Evolutionary conservation across 2,329 filamentous ascomycete genomes (phyloP).

Genomic region (Penicillium brevicompactum): DNA sequence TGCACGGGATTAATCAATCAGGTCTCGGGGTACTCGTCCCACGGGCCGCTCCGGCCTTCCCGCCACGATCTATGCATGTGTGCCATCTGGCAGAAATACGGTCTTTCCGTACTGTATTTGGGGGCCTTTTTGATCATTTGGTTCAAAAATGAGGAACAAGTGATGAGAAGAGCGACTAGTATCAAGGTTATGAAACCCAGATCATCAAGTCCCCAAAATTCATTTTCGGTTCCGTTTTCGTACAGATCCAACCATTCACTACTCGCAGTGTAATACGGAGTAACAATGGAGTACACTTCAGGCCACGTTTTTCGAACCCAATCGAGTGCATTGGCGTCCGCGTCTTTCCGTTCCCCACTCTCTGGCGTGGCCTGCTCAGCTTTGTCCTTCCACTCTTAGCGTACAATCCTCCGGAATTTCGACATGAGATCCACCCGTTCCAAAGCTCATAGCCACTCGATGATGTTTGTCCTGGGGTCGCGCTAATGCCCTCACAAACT

Average conservation of each 20-base stretch:
- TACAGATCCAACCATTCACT: background rate
- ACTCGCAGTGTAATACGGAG: conserved; percentile 1
- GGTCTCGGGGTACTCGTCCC: conserved; percentile 28
- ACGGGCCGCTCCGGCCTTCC: conserved; percentile 33
- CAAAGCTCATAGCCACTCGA: conserved; percentile 27
- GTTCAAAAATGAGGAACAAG: background rate
- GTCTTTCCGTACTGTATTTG: background rate
- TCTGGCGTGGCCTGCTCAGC: conserved; percentile 22
- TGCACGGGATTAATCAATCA: conserved; percentile 15
- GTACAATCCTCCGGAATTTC: conserved; percentile 8
- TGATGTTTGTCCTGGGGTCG: conserved; percentile 22
- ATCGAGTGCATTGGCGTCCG: conserved; percentile 40
- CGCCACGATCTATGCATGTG: conserved; percentile 32
- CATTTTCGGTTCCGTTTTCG: conserved; percentile 3
- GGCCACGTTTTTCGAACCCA: conserved; percentile 26
- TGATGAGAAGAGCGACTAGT: too few relatives aligned
- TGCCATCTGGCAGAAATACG: conserved; percentile 19
- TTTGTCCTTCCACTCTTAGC: conserved; percentile 9
- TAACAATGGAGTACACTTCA: conserved; percentile 4
- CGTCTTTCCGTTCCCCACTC: conserved; percentile 37
- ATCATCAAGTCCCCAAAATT: background rate
- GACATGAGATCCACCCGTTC: conserved; percentile 15
- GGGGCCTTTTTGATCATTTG: background rate
- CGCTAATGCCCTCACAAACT: conserved; percentile 22
- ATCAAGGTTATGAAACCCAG: too few relatives aligned